A percentile compares a stretch with the other conserved stretches of the same genome.
phyloP scores from a whole-genome alignment of 108 stramenopile species.

The Cyclostephanos invisitatus region DNA sequence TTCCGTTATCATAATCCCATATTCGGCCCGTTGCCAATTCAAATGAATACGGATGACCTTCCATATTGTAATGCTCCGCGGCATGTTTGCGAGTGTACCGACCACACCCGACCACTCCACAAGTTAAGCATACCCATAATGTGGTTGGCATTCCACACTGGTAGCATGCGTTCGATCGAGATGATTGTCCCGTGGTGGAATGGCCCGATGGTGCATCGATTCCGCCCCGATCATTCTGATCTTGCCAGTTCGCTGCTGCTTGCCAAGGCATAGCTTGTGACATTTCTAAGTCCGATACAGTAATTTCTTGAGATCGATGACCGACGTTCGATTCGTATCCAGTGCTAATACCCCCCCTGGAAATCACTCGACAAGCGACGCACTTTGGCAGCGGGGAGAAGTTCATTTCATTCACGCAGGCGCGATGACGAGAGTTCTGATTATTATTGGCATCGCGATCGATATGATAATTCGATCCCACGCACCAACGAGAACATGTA shows the following conservation, averaged over 20 bases:
- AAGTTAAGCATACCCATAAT: conserved; percentile 95
- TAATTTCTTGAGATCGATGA: conserved; percentile 48
- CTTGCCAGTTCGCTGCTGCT: conserved; percentile 17
- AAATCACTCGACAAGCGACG: conserved; percentile 68
- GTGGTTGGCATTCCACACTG: conserved; percentile 80
- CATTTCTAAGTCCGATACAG: conserved; percentile 7
- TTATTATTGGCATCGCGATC: conserved; percentile 10
- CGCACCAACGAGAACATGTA: conserved; percentile 71
- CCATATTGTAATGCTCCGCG: conserved; percentile 75
- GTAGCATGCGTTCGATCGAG: conserved; percentile 38
- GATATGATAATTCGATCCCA: conserved; percentile 26
- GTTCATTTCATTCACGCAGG: conserved; percentile 64
- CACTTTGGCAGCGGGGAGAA: conserved; percentile 60
- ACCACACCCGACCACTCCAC: conserved; percentile 95
- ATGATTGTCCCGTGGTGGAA: background rate
- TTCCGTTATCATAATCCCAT: conserved; percentile 90
- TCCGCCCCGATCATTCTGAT: conserved; percentile 18
- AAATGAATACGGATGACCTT: conserved; percentile 89
- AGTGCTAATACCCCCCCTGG: conserved; percentile 9
- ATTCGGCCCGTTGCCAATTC: conserved; percentile 93
- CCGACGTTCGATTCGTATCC: background rate
- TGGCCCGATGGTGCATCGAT: background rate
- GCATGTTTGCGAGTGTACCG: conserved; percentile 91
- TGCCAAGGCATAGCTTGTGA: conserved; percentile 6
- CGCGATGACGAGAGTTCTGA: background rate